phyloP scores from a whole-genome alignment of 176 grass and related monocot genomes.

The Hordeum marinum region DNA sequence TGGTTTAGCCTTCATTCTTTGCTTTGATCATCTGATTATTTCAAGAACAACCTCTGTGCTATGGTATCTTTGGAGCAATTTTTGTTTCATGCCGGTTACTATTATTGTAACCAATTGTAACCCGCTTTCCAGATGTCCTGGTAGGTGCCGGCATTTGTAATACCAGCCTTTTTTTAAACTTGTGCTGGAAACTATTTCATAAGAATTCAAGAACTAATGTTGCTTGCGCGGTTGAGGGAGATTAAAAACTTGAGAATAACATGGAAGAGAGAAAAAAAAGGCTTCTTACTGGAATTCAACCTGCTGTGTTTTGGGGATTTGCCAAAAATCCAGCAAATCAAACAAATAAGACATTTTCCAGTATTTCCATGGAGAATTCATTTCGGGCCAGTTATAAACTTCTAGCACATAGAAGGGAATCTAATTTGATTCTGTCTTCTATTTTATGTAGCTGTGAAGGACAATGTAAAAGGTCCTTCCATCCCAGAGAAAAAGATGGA shows the following conservation, averaged over 20 bases:
- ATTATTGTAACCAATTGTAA: background rate
- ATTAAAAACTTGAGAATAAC: background rate
- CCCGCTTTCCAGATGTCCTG: background rate
- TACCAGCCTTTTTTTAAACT: background rate
- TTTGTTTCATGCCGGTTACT: background rate
- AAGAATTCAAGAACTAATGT: background rate
- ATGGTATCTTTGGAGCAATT: background rate
- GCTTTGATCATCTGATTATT: background rate
- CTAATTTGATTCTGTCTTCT: background rate
- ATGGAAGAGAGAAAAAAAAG: background rate
- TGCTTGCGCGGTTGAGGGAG: background rate
- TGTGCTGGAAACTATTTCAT: background rate
- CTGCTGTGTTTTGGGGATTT: background rate
- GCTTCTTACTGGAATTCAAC: background rate
- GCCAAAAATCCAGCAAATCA: background rate
- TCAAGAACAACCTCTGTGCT: background rate
- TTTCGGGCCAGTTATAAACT: conserved; percentile 1
- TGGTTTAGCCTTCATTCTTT: background rate
- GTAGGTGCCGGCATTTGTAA: background rate
- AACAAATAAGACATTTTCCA: background rate
- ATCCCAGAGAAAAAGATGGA: conserved; percentile 54
- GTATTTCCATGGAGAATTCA: background rate
- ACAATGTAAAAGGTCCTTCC: conserved; percentile 70
- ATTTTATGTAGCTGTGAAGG: conserved; percentile 67
- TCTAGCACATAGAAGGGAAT: background rate